Evolutionary conservation across 2,329 filamentous ascomycete species (phyloP).

Genomic region (Neopestalotiopsis sp.): DNA sequence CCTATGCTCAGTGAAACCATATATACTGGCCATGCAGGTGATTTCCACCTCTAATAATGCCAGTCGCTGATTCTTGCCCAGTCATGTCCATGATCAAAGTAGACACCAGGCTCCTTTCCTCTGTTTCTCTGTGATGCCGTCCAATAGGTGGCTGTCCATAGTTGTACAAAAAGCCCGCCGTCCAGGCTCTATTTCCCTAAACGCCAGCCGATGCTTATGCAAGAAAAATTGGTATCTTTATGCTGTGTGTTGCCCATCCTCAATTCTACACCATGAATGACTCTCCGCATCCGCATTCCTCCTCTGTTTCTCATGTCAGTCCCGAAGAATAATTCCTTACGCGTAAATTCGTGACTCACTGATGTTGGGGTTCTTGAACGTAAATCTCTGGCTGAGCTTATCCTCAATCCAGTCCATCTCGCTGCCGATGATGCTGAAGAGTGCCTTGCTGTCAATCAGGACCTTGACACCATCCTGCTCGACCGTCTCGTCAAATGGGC

Average conservation of each 20-base stretch:
- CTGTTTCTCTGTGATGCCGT: constrained; percentile 1
- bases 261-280: constrained; percentile 78
- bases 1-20: not conserved
- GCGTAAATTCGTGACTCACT: constrained; percentile 66
- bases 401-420: constrained; percentile 99
- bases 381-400: constrained; percentile 88
- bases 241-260: not conserved
- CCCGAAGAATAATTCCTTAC: not conserved
- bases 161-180: constrained; percentile 6
- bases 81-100: not conserved
- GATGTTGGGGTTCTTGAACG: constrained; percentile 97
- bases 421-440: constrained; percentile 97
- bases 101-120: not conserved
- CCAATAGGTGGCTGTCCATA: not conserved
- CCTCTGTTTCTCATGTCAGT: constrained; percentile 65
- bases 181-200: constrained; percentile 14
- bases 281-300: constrained; percentile 93
- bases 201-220: constrained; percentile 22
- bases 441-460: constrained; percentile 93
- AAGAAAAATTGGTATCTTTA: constrained; percentile 17
- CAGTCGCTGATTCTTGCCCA: not conserved
- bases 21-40: not conserved
- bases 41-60: not conserved
- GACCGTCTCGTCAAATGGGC: constrained; percentile 86
- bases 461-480: constrained; percentile 97